Base-by-base conservation (phyloP, 495 filamentous ascomycete genomes). In the Hypoxylon fuscum region DNA sequence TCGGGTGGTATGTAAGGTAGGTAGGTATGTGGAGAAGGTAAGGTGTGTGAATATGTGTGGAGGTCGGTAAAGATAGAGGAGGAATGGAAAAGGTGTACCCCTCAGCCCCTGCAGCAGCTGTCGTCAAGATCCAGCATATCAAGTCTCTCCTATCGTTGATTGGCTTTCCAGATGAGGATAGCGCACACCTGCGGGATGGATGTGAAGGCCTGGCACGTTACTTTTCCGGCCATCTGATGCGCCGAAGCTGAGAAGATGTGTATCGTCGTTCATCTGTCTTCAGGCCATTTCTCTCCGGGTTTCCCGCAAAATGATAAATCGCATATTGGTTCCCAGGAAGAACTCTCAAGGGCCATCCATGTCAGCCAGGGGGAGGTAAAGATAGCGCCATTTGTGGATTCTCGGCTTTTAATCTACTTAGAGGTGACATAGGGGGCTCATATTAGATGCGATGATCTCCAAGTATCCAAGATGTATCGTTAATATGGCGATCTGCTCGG, bases 401-500 rank as follows among this genome's bases (percentile, higher is more conserved):
- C 46, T 22, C 51, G 57, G 57, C 51, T 56, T 29, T 49, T 42
- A 44, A 53, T 46, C 25, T 66, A 66, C 63, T 61, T 66, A 23
- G 18, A 53, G 47, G 53, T 52, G 10, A 66, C 57, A n/a, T 51
- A 38, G 27, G 20, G 32, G 41, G 45, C 20, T 20, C 5, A 51
- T 45, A 7, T 29, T 18, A 1, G 17, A 42, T n/a, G 10, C 20
- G 10, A 40, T 23, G 12, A 45, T 41, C 0, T 42, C 27, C 14
- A 32, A 12, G 63, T 66, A 66, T 25, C 32, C 17, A 0, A 21
- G 29, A 38, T 23, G 63, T 66, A 66, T 22, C 21, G 22, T 18
- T 49, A 48, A 61, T 66, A 66, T 66, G 44, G 42, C 27, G 63
- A 66, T 66, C 63, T 53, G 42, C 63, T 54, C 15, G 47, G 46